Evolutionary conservation across 768 basidiomycete genomes (phyloP), one percentile per base, ranked within the genome.

Genomic region (Multifurca ochricompacta): DNA sequence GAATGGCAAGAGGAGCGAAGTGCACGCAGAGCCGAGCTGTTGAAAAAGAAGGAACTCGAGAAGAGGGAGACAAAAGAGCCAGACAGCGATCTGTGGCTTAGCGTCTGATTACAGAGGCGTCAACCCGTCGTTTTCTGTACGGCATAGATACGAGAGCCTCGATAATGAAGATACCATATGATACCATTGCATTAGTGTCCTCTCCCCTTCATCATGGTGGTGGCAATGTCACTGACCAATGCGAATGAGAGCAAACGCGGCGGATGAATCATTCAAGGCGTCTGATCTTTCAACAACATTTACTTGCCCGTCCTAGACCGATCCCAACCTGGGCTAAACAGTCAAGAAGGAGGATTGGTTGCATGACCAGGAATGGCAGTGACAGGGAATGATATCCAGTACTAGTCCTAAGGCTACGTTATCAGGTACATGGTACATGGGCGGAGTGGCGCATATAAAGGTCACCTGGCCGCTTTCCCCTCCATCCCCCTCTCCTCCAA

Each of bases 1-100:
- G 53, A 46, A 23, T 61, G 60, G 60, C 60, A 37, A 16, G 39
- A 48, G 43, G 58, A 61, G 32, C 49, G 53, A n/a, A 41, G 18
- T 6, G 27, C 35, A 19, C 46, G 52, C 21, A 32, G 16, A 21
- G 28, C 30, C 11, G 60, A 52, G 28, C 34, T 55, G 27, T 23
- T 42, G 39, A 44, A 28, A 21, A 49, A 14, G 52, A 39, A 32
- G 21, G 60, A 46, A 28, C 40, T 42, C 19, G 54, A 59, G 54
- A 47, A 19, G 36, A 40, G 37, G n/a, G 58, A 46, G 34, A 56
- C 39, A 35, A 51, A 31, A n/a, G 31, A 25, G 30, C 44, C n/a
- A 9, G 51, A 53, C 31, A 53, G 54, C 25, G 59, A 61, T 30
- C 53, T 50, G 21, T 48, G 51, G 48, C 27, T 27, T 31, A 30